Evolutionary conservation across 1,284 basidiomycete species (phyloP).

Genomic region (Prillingera fragicola): DNA sequence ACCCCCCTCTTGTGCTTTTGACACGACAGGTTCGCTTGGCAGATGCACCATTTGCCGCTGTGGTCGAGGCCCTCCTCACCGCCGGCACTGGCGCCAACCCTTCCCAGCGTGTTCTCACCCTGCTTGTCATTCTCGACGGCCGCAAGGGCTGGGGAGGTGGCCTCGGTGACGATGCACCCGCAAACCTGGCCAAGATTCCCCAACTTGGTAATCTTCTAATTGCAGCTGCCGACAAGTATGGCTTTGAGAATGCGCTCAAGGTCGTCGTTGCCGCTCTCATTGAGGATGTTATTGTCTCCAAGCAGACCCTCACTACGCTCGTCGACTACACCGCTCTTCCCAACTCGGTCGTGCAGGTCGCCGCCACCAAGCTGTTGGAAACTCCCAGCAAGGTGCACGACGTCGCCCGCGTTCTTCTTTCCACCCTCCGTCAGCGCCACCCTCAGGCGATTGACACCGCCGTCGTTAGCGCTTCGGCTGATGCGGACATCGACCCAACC

Average conservation of each 20-base stretch:
- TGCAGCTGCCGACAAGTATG: conserved; percentile 40
- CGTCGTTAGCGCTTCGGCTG: conserved; percentile 20
- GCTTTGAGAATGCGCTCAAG: conserved; percentile 32
- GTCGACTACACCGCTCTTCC: conserved; percentile 30
- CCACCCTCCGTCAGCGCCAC: conserved; percentile 39
- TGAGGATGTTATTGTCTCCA: conserved; percentile 15
- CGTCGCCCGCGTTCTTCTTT: conserved; percentile 26
- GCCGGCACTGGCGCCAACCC: conserved; percentile 38
- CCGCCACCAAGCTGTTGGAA: conserved; percentile 26
- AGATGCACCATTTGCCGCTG: conserved; percentile 38
- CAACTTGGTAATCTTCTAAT: conserved; percentile 34
- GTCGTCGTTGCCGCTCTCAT: conserved; percentile 23
- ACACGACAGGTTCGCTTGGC: conserved; percentile 39
- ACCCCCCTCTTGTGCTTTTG: conserved; percentile 45
- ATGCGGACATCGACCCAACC: conserved; percentile 9
- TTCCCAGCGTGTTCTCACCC: conserved; percentile 41
- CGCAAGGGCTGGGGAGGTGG: conserved; percentile 30
- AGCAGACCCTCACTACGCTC: conserved; percentile 21
- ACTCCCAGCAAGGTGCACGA: conserved; percentile 16
- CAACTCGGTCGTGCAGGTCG: conserved; percentile 21
- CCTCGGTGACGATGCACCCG: conserved; percentile 26
- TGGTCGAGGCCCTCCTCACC: conserved; percentile 35
- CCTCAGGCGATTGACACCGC: conserved; percentile 34
- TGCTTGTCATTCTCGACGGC: conserved; percentile 43
- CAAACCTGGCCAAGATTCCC: conserved; percentile 25